Evolutionary conservation across 2,329 filamentous ascomycete species (phyloP).

Genomic region (Claviceps citrina): DNA sequence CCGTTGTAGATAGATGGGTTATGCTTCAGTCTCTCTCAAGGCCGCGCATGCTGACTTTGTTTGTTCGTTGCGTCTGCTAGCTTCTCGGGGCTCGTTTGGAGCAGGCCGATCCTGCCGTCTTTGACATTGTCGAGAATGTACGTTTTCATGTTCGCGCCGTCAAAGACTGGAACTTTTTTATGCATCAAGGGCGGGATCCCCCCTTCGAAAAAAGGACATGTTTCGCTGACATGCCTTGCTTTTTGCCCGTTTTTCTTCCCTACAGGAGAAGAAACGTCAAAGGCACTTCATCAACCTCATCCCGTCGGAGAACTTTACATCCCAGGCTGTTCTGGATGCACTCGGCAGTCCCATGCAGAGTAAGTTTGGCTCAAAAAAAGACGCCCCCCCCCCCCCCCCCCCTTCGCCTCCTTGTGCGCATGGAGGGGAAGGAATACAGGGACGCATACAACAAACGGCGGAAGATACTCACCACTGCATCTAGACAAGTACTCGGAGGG

Average conservation of each 20-base stretch:
- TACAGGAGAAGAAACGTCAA: conserved; percentile 81
- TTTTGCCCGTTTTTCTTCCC: too few relatives aligned
- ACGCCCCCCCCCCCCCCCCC: too few relatives aligned
- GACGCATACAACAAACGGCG: too few relatives aligned
- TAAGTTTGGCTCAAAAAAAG: conserved; percentile 24
- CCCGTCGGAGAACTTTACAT: conserved; percentile 90
- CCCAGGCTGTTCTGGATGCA: conserved; percentile 79
- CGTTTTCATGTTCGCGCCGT: neutral
- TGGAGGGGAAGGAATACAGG: neutral
- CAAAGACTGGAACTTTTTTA: too few relatives aligned
- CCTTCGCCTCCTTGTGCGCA: too few relatives aligned
- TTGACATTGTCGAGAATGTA: conserved; percentile 82
- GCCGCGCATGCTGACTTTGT: conserved; percentile 10
- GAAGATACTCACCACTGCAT: neutral
- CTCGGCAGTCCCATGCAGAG: conserved; percentile 92
- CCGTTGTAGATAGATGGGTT: too few relatives aligned
- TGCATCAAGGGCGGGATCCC: too few relatives aligned
- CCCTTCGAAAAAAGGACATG: neutral
- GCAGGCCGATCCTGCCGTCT: conserved; percentile 75
- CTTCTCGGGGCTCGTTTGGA: conserved; percentile 65
- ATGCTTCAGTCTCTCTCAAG: too few relatives aligned
- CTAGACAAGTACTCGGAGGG: conserved; percentile 95
- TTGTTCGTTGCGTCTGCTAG: too few relatives aligned
- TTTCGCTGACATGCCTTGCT: neutral
- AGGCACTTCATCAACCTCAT: conserved; percentile 98